Percentiles rank a stretch among this genome's conserved stretches.
Conservation (phyloP, 305 asterid species). For the Salvia sclarea region DNA sequence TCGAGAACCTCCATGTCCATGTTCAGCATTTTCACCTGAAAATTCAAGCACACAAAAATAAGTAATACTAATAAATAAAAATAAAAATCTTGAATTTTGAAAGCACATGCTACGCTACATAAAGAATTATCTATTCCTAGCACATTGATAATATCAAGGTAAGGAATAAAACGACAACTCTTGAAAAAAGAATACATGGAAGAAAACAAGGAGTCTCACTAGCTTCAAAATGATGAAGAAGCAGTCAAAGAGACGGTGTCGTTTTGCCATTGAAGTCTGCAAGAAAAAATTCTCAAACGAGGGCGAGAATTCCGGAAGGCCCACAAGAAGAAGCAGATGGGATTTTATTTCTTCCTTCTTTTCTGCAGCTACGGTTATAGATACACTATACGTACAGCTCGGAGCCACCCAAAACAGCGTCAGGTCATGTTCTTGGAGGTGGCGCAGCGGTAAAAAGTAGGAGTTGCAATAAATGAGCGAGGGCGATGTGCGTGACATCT, state of each 20-base stretch:
- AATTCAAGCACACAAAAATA: slow-evolving; percentile 31
- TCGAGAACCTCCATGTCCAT: slow-evolving; percentile 34
- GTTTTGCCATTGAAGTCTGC: slow-evolving; percentile 42
- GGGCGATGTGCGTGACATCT: slow-evolving; percentile 28
- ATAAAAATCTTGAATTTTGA: slow-evolving; percentile 40
- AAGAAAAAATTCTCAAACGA: slow-evolving; percentile 36
- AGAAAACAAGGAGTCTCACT: too few species aligned
- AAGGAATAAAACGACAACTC: slow-evolving; percentile 48
- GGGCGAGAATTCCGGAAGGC: slow-evolving; percentile 47
- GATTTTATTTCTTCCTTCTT: not conserved
- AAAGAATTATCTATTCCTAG: too few species aligned
- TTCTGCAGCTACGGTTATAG: slow-evolving; percentile 6
- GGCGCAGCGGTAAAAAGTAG: slow-evolving; percentile 26
- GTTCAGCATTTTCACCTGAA: slow-evolving; percentile 44
- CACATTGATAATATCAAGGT: slow-evolving; percentile 37
- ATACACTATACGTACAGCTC: slow-evolving; percentile 14
- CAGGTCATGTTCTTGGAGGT: slow-evolving; percentile 28
- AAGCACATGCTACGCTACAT: slow-evolving; percentile 25
- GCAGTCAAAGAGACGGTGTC: slow-evolving; percentile 39
- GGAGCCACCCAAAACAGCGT: slow-evolving; percentile 30
- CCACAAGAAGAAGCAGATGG: slow-evolving; percentile 23
- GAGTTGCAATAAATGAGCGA: slow-evolving; percentile 29
- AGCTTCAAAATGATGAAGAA: slow-evolving; percentile 58
- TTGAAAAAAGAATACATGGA: slow-evolving; percentile 37
- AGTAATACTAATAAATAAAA: not conserved